Percentiles rank a stretch among this genome's conserved stretches.
phyloP scores from a whole-genome alignment of 306 rosid species.

The Potentilla sterilis region DNA sequence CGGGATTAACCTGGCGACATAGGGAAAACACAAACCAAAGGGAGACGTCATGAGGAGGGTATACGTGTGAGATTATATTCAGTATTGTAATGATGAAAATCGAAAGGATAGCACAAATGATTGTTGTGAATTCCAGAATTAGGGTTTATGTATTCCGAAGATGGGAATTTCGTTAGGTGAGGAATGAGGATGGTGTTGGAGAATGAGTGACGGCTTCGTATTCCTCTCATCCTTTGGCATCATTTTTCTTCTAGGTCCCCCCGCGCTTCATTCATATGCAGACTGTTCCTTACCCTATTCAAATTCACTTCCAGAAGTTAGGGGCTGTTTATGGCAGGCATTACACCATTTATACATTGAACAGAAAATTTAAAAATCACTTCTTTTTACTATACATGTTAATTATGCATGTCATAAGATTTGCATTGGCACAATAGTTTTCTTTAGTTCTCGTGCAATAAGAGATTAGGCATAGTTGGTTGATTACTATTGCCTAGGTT shows the following conservation, averaged over 20 bases:
- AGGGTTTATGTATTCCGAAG: slow-evolving; percentile 54
- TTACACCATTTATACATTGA: not conserved
- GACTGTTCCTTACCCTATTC: slow-evolving; percentile 16
- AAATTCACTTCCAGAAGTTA: slow-evolving; percentile 48
- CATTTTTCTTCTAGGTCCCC: slow-evolving; percentile 47
- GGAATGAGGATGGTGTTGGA: slow-evolving; percentile 58
- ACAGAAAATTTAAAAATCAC: not conserved
- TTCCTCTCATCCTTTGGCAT: slow-evolving; percentile 48
- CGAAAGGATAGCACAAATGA: slow-evolving; percentile 42
- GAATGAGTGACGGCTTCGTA: slow-evolving; percentile 98
- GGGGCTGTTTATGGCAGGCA: slow-evolving; percentile 3
- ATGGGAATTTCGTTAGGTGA: slow-evolving; percentile 70
- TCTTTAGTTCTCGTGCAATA: not conserved
- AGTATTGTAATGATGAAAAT: slow-evolving; percentile 34
- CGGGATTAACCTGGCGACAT: slow-evolving; percentile 43
- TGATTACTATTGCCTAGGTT: no score
- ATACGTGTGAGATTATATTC: slow-evolving; percentile 56
- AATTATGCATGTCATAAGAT: not conserved
- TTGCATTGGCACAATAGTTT: not conserved
- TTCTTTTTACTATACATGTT: not conserved
- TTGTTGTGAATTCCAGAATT: slow-evolving; percentile 52
- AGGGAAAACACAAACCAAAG: slow-evolving; percentile 33
- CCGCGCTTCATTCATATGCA: not conserved
- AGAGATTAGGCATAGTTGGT: not conserved
- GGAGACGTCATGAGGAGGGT: slow-evolving; percentile 54